These are phyloP conservation scores for Colletotrichum plurivorum DNA, from an alignment of 2,329 filamentous ascomycete species.

Conservation along the genomic window DNA sequence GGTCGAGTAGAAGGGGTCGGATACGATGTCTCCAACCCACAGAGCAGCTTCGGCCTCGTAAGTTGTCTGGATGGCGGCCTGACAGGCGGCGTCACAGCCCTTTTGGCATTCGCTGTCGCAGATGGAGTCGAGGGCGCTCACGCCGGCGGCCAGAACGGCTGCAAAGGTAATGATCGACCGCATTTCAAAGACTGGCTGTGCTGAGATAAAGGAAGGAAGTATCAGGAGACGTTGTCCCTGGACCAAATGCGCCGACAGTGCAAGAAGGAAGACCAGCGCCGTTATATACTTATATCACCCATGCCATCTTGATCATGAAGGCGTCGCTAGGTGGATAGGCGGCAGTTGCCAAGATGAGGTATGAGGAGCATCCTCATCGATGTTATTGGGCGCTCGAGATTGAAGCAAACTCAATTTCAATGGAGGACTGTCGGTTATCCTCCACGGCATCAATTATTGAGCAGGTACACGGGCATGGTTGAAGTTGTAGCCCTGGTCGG, in stretches of 20 bases:
- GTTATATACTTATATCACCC: too few species aligned
- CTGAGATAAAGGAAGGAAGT: too few species aligned
- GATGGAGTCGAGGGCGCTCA: constrained; percentile 13
- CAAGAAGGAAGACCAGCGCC: too few species aligned
- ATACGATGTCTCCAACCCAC: constrained; percentile 24
- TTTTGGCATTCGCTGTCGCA: constrained; percentile 24
- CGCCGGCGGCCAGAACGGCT: not conserved
- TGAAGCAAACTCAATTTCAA: too few species aligned
- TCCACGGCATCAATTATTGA: constrained; percentile 2
- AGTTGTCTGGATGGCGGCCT: constrained; percentile 23
- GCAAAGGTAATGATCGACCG: not conserved
- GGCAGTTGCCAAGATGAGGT: too few species aligned
- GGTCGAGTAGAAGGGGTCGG: constrained; percentile 24
- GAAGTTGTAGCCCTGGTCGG: not conserved
- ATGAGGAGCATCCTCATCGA: too few species aligned
- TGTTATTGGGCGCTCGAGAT: too few species aligned
- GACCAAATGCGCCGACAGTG: too few species aligned
- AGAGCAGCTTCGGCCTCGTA: constrained; percentile 18
- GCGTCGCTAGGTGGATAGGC: too few species aligned
- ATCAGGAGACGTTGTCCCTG: too few species aligned
- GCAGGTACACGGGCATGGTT: not conserved
- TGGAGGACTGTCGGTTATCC: not conserved
- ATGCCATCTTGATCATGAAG: too few species aligned
- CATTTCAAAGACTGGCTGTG: not conserved
- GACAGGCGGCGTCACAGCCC: constrained; percentile 20